A percentile compares a stretch with the other conserved stretches of the same genome.
phyloP scores from a whole-genome alignment of 768 basidiomycete genomes.

The Solioccasus polychromus region DNA sequence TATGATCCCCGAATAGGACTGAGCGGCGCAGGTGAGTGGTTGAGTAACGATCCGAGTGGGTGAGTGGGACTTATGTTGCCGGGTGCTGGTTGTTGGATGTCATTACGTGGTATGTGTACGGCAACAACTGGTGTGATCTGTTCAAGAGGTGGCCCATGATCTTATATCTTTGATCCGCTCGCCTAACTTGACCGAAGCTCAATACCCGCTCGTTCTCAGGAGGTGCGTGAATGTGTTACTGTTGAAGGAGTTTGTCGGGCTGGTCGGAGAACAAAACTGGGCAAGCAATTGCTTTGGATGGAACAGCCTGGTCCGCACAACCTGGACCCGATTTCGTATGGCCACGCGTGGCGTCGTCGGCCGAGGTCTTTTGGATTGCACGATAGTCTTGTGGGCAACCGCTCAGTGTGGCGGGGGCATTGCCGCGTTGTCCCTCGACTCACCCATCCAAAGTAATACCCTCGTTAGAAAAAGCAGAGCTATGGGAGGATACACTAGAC shows the following conservation, averaged over 20 bases:
- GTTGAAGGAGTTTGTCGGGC: not conserved
- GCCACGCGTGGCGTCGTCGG: slow-evolving; percentile 46
- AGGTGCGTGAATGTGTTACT: slow-evolving; percentile 15
- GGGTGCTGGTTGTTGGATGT: not conserved
- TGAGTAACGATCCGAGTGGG: slow-evolving; percentile 35
- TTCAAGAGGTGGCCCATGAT: slow-evolving; percentile 52
- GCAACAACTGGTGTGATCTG: slow-evolving; percentile 48
- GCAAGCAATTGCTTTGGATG: slow-evolving; percentile 43
- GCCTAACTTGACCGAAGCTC: slow-evolving; percentile 36
- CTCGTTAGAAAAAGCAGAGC: not conserved
- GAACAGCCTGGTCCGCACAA: slow-evolving; percentile 45
- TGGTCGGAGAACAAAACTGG: slow-evolving; percentile 13
- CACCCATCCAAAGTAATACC: not conserved
- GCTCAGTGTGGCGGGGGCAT: slow-evolving; percentile 35
- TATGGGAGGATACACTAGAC: not conserved
- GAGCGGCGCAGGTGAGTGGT: slow-evolving; percentile 49
- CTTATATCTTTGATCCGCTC: slow-evolving; percentile 51
- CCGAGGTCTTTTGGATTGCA: slow-evolving; percentile 56
- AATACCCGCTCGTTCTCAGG: slow-evolving; percentile 39
- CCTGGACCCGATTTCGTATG: slow-evolving; percentile 44
- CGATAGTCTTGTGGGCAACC: slow-evolving; percentile 33
- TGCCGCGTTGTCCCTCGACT: slow-evolving; percentile 34
- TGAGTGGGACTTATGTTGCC: slow-evolving; percentile 15
- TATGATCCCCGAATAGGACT: slow-evolving; percentile 29
- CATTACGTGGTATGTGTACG: slow-evolving; percentile 8